These are phyloP conservation scores for Gossypium bickii DNA, from an alignment of 345 rosid genomes.

Conservation along the genomic window DNA sequence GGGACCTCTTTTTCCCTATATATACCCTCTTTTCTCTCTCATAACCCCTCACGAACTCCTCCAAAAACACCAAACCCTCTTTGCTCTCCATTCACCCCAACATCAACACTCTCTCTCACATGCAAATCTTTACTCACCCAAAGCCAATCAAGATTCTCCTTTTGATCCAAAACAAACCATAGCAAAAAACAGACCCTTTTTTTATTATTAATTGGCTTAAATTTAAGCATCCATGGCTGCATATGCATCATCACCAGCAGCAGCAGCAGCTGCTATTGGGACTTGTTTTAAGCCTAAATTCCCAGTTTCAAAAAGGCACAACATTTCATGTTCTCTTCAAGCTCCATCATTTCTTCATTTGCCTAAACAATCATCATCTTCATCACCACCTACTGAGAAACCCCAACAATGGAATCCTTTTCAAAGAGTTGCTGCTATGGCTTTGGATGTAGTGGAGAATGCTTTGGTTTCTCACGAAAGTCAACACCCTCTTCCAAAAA, in stretches of 20 bases:
- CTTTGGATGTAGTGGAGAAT: conserved; percentile 52
- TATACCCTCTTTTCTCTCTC: background rate
- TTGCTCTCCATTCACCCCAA: background rate
- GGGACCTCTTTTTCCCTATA: background rate
- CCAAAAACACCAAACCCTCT: background rate
- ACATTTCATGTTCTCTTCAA: conserved; percentile 41
- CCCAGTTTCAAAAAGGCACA: conserved; percentile 23
- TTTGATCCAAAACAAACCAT: background rate
- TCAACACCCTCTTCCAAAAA: conserved; percentile 61
- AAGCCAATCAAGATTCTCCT: background rate
- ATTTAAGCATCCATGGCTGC: conserved; percentile 26
- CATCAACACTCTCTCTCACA: background rate
- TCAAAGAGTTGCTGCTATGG: conserved; percentile 52
- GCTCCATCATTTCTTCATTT: conserved; percentile 52
- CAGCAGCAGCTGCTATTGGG: background rate
- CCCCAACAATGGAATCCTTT: conserved; percentile 44
- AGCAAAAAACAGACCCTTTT: too few species aligned
- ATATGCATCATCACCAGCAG: conserved; percentile 11
- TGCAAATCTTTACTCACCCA: background rate
- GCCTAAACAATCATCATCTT: conserved; percentile 36
- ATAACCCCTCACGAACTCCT: too few species aligned
- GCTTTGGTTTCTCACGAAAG: conserved; percentile 55
- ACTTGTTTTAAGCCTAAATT: conserved; percentile 22
- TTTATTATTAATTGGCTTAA: background rate
- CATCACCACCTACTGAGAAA: conserved; percentile 13